Conservation (phyloP, 2,329 filamentous ascomycete species). For the Nectriaceae sp. region DNA sequence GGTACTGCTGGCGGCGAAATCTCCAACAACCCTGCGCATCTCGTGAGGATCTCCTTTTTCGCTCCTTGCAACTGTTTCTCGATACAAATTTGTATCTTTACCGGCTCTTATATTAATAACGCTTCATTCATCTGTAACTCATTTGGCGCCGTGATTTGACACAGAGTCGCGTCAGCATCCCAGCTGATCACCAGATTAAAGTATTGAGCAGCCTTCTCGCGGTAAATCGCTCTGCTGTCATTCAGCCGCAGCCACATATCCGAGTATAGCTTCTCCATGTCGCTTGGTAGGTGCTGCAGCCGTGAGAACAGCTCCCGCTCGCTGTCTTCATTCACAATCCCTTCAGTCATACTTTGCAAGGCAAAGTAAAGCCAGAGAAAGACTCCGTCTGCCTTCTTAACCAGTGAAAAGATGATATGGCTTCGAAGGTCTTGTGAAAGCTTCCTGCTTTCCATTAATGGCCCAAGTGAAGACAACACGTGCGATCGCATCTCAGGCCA, state of each 20-base stretch:
- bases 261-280: constrained; percentile 1
- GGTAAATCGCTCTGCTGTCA: constrained; percentile 2
- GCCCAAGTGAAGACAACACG: neutral
- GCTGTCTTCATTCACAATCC: neutral
- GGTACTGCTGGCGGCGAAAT: neutral
- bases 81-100: neutral
- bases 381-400: constrained; percentile 3
- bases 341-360: neutral
- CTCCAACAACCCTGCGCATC: neutral
- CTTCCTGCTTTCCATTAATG: neutral
- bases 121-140: too few relatives aligned
- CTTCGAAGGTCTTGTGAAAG: neutral
- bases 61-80: neutral
- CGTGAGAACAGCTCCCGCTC: neutral
- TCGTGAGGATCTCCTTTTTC: neutral
- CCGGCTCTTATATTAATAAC: too few relatives aligned
- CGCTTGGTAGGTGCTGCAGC: neutral
- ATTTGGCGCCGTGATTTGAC: neutral
- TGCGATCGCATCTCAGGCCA: too few relatives aligned
- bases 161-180: too few relatives aligned
- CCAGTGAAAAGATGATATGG: neutral
- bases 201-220: neutral
- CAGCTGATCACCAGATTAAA: neutral
- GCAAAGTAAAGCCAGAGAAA: constrained; percentile 7
- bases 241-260: constrained; percentile 7